phyloP scores from a whole-genome alignment of 495 filamentous ascomycete genomes.

The Penicillium atrosanguineum region DNA sequence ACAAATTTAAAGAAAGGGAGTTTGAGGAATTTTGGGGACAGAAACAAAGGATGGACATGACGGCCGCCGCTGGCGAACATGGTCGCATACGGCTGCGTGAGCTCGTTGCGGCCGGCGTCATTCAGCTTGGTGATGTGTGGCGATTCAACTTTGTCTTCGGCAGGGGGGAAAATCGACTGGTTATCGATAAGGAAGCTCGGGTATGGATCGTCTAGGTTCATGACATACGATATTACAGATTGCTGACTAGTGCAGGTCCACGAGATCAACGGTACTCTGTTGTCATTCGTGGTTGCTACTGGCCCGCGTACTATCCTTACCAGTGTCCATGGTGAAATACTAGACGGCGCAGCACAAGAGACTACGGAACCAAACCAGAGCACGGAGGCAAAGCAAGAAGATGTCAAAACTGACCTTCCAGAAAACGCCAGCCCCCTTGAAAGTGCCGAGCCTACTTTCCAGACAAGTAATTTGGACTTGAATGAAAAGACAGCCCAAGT shows the following conservation, averaged over 20 bases:
- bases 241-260: conserved; percentile 31
- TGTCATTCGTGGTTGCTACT: conserved; percentile 46
- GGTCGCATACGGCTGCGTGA: conserved; percentile 47
- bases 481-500: background rate
- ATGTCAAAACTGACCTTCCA: background rate
- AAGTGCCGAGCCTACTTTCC: background rate
- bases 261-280: conserved; percentile 26
- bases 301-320: conserved; percentile 41
- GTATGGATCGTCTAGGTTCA: conserved; percentile 22
- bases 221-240: background rate
- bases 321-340: background rate
- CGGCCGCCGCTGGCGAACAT: conserved; percentile 46
- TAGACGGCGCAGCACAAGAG: background rate
- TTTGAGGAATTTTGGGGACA: conserved; percentile 72
- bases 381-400: background rate
- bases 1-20: conserved; percentile 62
- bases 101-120: conserved; percentile 42
- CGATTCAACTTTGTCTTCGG: conserved; percentile 38
- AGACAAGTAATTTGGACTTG: background rate
- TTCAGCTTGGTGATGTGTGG: conserved; percentile 53
- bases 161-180: conserved; percentile 23
- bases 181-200: conserved; percentile 50
- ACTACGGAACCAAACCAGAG: background rate
- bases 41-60: conserved; percentile 47
- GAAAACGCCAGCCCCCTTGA: background rate